Evolutionary conservation across 2,329 filamentous ascomycete genomes (phyloP), one percentile per base, ranked within the genome.

Genomic region (Diaporthe ilicicola): DNA sequence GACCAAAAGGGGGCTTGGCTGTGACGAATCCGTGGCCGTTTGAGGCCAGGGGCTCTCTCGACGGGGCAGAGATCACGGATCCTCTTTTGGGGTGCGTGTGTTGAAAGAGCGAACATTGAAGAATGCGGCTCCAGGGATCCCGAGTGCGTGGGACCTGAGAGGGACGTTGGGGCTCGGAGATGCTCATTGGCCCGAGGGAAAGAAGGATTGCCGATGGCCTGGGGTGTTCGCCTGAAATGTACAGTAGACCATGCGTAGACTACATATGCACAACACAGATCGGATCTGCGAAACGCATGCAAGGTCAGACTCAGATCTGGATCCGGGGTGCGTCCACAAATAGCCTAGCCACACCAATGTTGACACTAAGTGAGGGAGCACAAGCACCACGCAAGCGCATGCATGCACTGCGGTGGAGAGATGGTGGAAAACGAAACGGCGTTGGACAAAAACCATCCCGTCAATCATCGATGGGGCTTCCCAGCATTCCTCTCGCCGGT

Each of bases 241-340:
- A n/a, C n/a, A n/a, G n/a, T n/a, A n/a, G n/a, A n/a, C n/a, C n/a
- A n/a, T n/a, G n/a, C n/a, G n/a, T n/a, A n/a, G n/a, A n/a, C n/a
- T n/a, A n/a, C n/a, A n/a, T 32, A 67, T 67, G 61, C 53, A 68
- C 19, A 32, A 67, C 39, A 65, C 42, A 59, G 62, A 59, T 67
- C 46, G 54, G 62, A 51, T 71, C 64, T 59, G 44, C 48, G 62
- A 50, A 56, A 48, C 34, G 50, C 42, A 72, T 70, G 70, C 70
- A 71, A 54, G 67, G 48, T 55, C 59, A 59, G 69, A 70, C 59
- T 67, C 67, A 67, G 71, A 72, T 62, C 56, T 64, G 53, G 70
- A 53, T 56, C 53, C 42, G 42, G 50, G 12, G 37, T 37, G n/a
- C 42, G 34, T n/a, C 68, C 61, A 67, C 24, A 67, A 70, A 54